These are phyloP conservation scores for Tricholomella constricta DNA, from an alignment of 768 basidiomycete genomes.

Conservation along the genomic window DNA sequence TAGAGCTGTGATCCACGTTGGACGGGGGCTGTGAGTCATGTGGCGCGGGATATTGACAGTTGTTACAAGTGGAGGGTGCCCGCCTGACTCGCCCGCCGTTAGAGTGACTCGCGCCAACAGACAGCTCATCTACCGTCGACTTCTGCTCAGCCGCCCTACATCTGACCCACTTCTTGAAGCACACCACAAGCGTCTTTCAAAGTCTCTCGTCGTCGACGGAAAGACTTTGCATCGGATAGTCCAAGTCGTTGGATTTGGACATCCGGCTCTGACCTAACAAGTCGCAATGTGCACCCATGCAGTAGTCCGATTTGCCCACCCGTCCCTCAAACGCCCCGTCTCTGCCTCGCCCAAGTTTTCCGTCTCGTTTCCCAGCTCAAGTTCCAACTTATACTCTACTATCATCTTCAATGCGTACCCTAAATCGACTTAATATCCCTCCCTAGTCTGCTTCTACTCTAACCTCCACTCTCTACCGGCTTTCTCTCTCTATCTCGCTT, in stretches of 20 bases:
- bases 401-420: conserved; percentile 33
- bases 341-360: conserved; percentile 16
- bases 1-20: conserved; percentile 1
- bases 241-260: conserved; percentile 46
- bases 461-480: conserved; percentile 27
- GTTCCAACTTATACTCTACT: conserved; percentile 21
- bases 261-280: conserved; percentile 32
- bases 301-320: conserved; percentile 26
- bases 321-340: conserved; percentile 22
- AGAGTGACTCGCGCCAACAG: conserved; percentile 15
- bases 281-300: conserved; percentile 42
- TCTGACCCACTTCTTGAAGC: not conserved
- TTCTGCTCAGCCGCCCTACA: not conserved
- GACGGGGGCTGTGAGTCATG: conserved; percentile 25
- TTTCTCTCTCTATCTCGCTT: conserved; percentile 26
- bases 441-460: conserved; percentile 16
- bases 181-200: conserved; percentile 12
- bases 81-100: conserved; percentile 24
- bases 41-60: conserved; percentile 20
- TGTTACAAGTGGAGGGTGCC: conserved; percentile 20
- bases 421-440: conserved; percentile 37
- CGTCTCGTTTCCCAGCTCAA: conserved; percentile 16
- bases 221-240: conserved; percentile 42
- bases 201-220: conserved; percentile 33
- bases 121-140: not conserved